phyloP scores from a whole-genome alignment of 2,329 filamentous ascomycete genomes.

The Emergomyces pasteurianus region DNA sequence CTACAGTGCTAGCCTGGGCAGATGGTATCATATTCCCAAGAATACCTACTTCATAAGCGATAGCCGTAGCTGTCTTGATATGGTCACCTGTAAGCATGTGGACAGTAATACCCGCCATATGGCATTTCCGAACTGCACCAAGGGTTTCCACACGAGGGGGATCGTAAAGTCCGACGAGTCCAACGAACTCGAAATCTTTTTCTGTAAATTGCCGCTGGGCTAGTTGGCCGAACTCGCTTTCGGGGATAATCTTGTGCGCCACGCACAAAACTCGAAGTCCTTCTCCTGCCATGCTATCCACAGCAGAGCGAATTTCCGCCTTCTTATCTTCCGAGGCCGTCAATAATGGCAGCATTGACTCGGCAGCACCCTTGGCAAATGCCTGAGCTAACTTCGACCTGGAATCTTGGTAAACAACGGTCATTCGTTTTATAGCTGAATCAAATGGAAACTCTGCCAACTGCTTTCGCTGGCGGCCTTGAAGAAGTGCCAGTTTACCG shows the following conservation, averaged over 20 bases:
- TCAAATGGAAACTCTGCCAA: slow-evolving; percentile 56
- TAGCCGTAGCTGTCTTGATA: slow-evolving; percentile 61
- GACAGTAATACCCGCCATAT: slow-evolving; percentile 58
- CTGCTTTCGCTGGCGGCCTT: slow-evolving; percentile 36
- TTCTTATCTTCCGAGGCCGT: slow-evolving; percentile 41
- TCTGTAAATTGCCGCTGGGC: slow-evolving; percentile 49
- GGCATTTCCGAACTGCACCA: slow-evolving; percentile 52
- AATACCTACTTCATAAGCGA: slow-evolving; percentile 65
- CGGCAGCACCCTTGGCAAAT: slow-evolving; percentile 44
- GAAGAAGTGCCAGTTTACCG: slow-evolving; percentile 37
- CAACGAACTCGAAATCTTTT: slow-evolving; percentile 53
- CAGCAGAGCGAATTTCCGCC: slow-evolving; percentile 45
- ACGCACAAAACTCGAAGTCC: slow-evolving; percentile 48
- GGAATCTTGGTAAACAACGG: slow-evolving; percentile 43
- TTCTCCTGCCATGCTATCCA: slow-evolving; percentile 49
- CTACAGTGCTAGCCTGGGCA: slow-evolving; percentile 48
- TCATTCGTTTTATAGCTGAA: slow-evolving; percentile 58
- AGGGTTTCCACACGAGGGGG: slow-evolving; percentile 66
- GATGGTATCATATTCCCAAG: slow-evolving; percentile 37
- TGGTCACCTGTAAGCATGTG: slow-evolving; percentile 73
- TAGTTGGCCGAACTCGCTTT: slow-evolving; percentile 33
- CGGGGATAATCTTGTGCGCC: slow-evolving; percentile 19
- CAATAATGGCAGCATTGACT: slow-evolving; percentile 50
- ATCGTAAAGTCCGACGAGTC: slow-evolving; percentile 70
- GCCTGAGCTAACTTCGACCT: slow-evolving; percentile 6